phyloP scores from a whole-genome alignment of 805 yeast genomes.

The Ogataea salicorniae region DNA sequence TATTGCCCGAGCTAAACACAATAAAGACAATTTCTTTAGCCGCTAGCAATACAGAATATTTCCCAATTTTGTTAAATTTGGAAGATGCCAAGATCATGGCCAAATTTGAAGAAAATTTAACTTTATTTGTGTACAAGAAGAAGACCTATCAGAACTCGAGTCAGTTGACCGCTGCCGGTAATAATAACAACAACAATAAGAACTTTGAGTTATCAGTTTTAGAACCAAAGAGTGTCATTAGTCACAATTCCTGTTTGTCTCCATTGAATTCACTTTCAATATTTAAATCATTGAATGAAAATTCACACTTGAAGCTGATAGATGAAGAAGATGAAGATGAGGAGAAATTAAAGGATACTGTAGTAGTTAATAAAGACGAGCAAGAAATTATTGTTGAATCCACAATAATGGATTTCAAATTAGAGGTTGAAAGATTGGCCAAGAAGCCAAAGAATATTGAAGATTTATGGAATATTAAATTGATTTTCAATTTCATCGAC shows the following conservation, averaged over 20 bases:
- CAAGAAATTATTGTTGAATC: slow-evolving; percentile 25
- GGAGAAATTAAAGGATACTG: slow-evolving; percentile 7
- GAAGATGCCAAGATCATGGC: slow-evolving; percentile 37
- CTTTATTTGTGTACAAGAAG: slow-evolving; percentile 48
- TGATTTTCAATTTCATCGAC: slow-evolving; percentile 59
- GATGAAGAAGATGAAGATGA: not conserved
- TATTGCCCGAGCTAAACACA: slow-evolving; percentile 54
- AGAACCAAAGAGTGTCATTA: not conserved
- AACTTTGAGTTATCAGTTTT: not conserved
- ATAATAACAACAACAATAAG: not conserved
- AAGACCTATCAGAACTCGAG: slow-evolving; percentile 33
- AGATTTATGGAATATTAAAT: slow-evolving; percentile 58
- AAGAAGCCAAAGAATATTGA: slow-evolving; percentile 38
- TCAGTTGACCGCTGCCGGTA: slow-evolving; percentile 9
- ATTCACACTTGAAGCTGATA: not conserved
- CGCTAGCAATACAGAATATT: slow-evolving; percentile 36
- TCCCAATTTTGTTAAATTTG: slow-evolving; percentile 37
- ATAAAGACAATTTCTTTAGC: slow-evolving; percentile 47
- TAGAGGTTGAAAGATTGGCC: slow-evolving; percentile 44
- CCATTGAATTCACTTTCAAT: slow-evolving; percentile 15
- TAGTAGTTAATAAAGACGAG: slow-evolving; percentile 10
- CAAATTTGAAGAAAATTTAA: slow-evolving; percentile 38
- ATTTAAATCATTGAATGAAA: slow-evolving; percentile 13
- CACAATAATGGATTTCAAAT: slow-evolving; percentile 49
- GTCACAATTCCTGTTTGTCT: not conserved